Base-by-base conservation (phyloP, 2,329 filamentous ascomycete genomes). In the Raffaelea deltoideospora region DNA sequence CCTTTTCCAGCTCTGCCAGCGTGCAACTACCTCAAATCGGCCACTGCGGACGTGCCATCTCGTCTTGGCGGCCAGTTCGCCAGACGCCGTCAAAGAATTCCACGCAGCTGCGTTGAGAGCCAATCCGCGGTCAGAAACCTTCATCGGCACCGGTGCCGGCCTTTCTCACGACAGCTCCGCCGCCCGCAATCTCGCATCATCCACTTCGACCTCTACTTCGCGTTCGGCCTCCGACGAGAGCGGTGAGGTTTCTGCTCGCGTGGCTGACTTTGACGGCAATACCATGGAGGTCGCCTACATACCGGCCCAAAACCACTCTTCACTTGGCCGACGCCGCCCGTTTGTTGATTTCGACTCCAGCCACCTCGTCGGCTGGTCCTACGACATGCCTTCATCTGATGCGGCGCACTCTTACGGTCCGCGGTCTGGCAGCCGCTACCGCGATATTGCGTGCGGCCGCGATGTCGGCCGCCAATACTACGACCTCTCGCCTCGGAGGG, bases 251-350 rank as follows among this genome's bases (percentile, higher is more conserved):
- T 55, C 49, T 59, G 69, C 56, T 62, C 72, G 60, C 65, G 76
- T 85, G 29, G 68, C 75, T 41, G 85, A 93, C 55, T 68, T 83
- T 37, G 84, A 93, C 59, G 82, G 82, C 35, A 92, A 93, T 59
- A 80, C 71, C 47, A 76, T 93, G 52, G 82, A 90, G 51, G 79
- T 83, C 22, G 72, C 87, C 34, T 80, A 75, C 53, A 63, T 64
- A 9, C 53, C 54, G 11, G 50, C 53, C 28, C 45, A 48, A 29
- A 54, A 54, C 24, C 58, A 61, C 35, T 47, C 54, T 20, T 44
- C 55, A 6, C 46, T 54, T 14, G 30, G 34, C 4, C 33, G 41
- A 15, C 30, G 40, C 19, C 26, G 30, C n/a, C 29, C 24, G 15
- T 26, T 26, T 6, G 18, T 10, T 9, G 45, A 51, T n/a, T 48